Evolutionary conservation across 345 rosid genomes (phyloP).

Genomic region (Noccaea caerulescens): DNA sequence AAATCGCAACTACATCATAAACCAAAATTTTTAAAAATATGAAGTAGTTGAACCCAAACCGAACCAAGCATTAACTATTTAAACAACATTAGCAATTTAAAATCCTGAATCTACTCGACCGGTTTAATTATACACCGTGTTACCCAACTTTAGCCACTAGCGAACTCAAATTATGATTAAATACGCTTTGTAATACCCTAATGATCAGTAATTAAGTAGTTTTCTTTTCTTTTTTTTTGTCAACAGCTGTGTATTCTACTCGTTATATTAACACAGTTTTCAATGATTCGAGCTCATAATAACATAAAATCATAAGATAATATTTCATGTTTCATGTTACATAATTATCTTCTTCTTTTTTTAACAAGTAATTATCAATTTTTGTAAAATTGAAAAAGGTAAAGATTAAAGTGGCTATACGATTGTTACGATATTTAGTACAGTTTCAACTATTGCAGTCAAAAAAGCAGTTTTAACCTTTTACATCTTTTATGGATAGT

Average conservation of each 20-base stretch:
- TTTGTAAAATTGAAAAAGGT: neutral
- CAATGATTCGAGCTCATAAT: neutral
- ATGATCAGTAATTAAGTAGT: neutral
- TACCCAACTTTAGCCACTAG: neutral
- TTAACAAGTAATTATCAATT: too few species aligned
- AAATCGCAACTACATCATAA: too few species aligned
- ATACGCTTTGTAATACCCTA: neutral
- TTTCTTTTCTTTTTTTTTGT: too few species aligned
- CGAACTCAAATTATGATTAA: neutral
- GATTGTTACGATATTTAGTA: conserved; percentile 37
- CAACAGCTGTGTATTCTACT: neutral
- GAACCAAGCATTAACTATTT: too few species aligned
- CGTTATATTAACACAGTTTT: neutral
- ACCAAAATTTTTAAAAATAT: too few species aligned
- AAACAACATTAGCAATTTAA: too few species aligned
- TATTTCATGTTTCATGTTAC: neutral
- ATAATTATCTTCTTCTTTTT: neutral
- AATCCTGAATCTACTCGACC: neutral
- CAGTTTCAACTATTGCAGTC: conserved; percentile 47
- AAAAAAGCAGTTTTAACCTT: conserved; percentile 41
- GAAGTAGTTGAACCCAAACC: too few species aligned
- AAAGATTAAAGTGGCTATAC: conserved; percentile 29
- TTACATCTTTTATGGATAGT: conserved; percentile 44
- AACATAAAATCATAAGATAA: neutral
- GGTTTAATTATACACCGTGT: neutral